These are phyloP conservation scores for Anastatica hierochuntica DNA, from an alignment of 345 rosid genomes.

Conservation along the genomic window DNA sequence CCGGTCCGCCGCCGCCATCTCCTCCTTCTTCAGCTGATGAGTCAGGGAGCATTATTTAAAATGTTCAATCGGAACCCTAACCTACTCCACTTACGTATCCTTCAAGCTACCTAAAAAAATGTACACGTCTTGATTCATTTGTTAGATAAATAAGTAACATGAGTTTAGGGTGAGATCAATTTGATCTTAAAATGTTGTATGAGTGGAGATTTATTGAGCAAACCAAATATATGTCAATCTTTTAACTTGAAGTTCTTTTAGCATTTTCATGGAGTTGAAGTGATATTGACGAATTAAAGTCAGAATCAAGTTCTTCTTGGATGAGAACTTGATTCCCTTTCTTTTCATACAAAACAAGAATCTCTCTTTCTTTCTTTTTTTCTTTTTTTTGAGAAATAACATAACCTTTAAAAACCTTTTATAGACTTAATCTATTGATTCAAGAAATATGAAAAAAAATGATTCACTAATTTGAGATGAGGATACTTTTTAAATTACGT, in stretches of 20 bases:
- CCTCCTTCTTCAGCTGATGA: conserved; percentile 51
- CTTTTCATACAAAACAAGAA: conserved; percentile 1
- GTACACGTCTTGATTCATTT: conserved; percentile 12
- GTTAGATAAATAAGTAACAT: conserved; percentile 3
- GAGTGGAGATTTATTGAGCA: conserved; percentile 11
- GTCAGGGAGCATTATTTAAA: not conserved
- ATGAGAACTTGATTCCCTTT: conserved; percentile 20
- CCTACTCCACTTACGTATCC: conserved; percentile 20
- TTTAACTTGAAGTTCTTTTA: not conserved
- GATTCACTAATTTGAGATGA: no score
- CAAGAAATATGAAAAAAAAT: no score
- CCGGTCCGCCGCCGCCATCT: conserved; percentile 40
- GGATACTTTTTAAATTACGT: no score
- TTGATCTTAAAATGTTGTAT: conserved; percentile 7
- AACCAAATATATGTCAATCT: conserved; percentile 5
- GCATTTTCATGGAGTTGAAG: not conserved
- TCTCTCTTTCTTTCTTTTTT: no score
- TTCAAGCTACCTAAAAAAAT: not conserved
- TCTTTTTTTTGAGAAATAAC: no score
- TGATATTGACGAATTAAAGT: not conserved
- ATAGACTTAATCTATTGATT: no score
- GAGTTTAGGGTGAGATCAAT: not conserved
- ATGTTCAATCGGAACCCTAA: conserved; percentile 15
- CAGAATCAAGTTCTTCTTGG: not conserved
- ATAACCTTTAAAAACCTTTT: no score